Conservation (phyloP, 2,329 filamentous ascomycete species). For the Apiospora pterosperma region DNA sequence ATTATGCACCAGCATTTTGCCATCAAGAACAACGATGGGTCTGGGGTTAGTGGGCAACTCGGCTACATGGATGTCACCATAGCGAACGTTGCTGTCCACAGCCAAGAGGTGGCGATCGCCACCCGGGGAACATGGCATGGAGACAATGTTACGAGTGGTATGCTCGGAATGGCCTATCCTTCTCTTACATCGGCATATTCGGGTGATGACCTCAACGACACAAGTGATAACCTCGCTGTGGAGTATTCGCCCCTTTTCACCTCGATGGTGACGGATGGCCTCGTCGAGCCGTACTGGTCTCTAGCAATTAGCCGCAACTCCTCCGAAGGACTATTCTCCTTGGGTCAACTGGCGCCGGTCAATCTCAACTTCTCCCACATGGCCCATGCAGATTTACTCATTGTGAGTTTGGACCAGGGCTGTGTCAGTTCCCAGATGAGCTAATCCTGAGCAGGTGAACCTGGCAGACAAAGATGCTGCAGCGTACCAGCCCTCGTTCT, state of each 20-base stretch:
- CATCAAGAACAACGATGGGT: slow-evolving; percentile 46
- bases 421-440: not conserved
- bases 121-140: slow-evolving; percentile 49
- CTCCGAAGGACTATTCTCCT: slow-evolving; percentile 41
- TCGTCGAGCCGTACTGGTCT: slow-evolving; percentile 43
- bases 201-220: slow-evolving; percentile 32
- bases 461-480: slow-evolving; percentile 32
- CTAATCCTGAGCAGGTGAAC: slow-evolving; percentile 35
- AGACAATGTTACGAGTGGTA: slow-evolving; percentile 48
- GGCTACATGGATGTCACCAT: slow-evolving; percentile 43
- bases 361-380: slow-evolving; percentile 22
- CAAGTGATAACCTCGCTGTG: slow-evolving; percentile 33
- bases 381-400: slow-evolving; percentile 38
- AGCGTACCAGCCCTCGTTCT: slow-evolving; percentile 46
- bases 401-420: slow-evolving; percentile 31
- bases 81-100: slow-evolving; percentile 39
- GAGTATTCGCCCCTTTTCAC: slow-evolving; percentile 48
- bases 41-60: slow-evolving; percentile 44
- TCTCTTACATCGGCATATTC: slow-evolving; percentile 46
- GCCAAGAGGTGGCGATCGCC: slow-evolving; percentile 46
- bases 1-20: slow-evolving; percentile 42
- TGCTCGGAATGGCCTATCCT: slow-evolving; percentile 49
- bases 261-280: slow-evolving; percentile 43
- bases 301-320: slow-evolving; percentile 46
- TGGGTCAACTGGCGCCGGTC: slow-evolving; percentile 43